A percentile compares a stretch with the other conserved stretches of the same genome.
phyloP scores from a whole-genome alignment of 2,329 filamentous ascomycete species.

The Orbilia oligospora region DNA sequence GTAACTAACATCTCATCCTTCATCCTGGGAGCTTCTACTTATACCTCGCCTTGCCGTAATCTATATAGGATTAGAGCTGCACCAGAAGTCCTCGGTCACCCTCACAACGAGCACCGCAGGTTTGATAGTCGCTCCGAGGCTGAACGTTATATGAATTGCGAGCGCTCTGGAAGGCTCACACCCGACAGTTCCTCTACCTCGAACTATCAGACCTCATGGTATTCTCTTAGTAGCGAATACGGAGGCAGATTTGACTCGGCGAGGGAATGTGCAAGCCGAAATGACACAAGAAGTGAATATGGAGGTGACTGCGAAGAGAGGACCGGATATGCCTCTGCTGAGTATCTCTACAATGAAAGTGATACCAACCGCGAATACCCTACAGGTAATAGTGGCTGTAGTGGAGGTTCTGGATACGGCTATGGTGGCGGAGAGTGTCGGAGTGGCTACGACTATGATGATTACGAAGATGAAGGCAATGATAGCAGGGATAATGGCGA shows the following conservation, averaged over 20 bases:
- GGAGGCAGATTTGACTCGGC: neutral
- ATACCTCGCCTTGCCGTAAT: neutral
- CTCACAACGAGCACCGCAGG: slow-evolving; percentile 32
- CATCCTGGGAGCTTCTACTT: neutral
- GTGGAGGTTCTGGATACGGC: slow-evolving; percentile 1
- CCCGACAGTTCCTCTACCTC: neutral
- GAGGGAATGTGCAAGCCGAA: no score
- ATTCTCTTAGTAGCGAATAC: no score
- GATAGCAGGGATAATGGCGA: neutral
- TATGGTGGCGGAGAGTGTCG: no score
- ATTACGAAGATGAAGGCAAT: neutral
- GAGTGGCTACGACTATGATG: neutral
- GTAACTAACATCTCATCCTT: neutral
- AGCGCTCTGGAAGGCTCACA: neutral
- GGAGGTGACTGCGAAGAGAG: neutral
- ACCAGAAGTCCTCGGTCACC: slow-evolving; percentile 34
- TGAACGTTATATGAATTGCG: neutral
- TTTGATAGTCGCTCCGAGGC: slow-evolving; percentile 12
- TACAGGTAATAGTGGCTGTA: neutral
- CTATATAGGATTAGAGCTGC: slow-evolving; percentile 11
- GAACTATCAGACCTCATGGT: neutral
- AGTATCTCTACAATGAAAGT: neutral
- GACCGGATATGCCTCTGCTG: no score
- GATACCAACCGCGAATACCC: no score
- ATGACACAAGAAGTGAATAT: neutral